Conservation (phyloP, 2,329 filamentous ascomycete species). For the Allantophomopsis cytisporea region DNA sequence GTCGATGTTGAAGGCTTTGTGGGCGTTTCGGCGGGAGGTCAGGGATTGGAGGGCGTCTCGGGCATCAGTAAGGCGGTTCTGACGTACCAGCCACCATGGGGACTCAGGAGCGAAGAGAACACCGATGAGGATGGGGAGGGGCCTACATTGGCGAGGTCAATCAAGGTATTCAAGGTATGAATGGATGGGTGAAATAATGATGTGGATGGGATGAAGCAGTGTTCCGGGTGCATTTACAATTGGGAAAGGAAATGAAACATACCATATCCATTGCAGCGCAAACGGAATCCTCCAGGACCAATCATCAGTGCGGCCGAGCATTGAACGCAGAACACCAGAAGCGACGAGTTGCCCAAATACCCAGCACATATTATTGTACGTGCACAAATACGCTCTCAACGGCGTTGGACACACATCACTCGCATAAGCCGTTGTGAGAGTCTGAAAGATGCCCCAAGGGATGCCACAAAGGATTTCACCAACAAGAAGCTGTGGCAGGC, state of each 20-base stretch:
- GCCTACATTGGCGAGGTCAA: slow-evolving; percentile 5
- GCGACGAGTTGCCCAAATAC: slow-evolving; percentile 32
- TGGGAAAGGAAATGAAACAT: too few species aligned
- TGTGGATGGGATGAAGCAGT: too few species aligned
- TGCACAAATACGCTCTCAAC: slow-evolving; percentile 18
- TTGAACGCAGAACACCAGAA: slow-evolving; percentile 27
- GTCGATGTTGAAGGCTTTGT: slow-evolving; percentile 28
- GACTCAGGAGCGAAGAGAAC: slow-evolving; percentile 33
- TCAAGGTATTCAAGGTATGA: too few species aligned
- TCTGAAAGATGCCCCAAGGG: slow-evolving; percentile 34
- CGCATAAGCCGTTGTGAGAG: slow-evolving; percentile 16
- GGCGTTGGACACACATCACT: slow-evolving; percentile 18
- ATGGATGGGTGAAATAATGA: too few species aligned
- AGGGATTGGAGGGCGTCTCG: slow-evolving; percentile 21
- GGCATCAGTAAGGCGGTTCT: slow-evolving; percentile 27
- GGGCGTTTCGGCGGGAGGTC: slow-evolving; percentile 23
- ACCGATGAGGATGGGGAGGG: slow-evolving; percentile 29
- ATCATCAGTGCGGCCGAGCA: slow-evolving; percentile 24
- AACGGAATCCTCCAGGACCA: slow-evolving; percentile 33
- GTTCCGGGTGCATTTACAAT: too few species aligned
- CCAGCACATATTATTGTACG: slow-evolving; percentile 41
- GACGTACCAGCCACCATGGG: slow-evolving; percentile 35
- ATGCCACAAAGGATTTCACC: slow-evolving; percentile 35
- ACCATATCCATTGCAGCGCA: slow-evolving; percentile 32
- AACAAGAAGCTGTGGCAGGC: slow-evolving; percentile 28